Base-by-base conservation (phyloP, 164 flowering plant genomes). In the Platanus orientalis region DNA sequence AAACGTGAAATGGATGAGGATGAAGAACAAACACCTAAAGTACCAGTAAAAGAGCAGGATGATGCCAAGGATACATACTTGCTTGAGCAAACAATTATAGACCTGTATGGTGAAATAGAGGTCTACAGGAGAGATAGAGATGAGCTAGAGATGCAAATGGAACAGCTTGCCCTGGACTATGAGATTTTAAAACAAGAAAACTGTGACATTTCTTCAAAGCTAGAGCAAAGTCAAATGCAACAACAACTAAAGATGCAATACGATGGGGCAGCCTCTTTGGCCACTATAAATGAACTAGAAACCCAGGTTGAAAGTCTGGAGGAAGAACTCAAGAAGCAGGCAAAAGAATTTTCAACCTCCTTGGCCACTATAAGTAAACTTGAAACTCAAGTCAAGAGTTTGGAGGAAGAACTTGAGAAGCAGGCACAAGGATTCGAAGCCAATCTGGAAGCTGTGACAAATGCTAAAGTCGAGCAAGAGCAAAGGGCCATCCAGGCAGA, bases 401-500 rank as follows among this genome's bases (percentile, higher is more conserved):
- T 86, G 75, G 88, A 88, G 75, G 81, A 90, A 70, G 88, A 87
- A 63, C 62, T 87, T 58, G 82, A 81, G 75, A 76, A 74, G 58
- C 89, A 83, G 63, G 84, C 78, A 19, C 76, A 73, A 53, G 81
- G 60, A 40, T 88, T 84, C 70, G 90, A 86, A 81, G 77, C 83
- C 54, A 90, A 88, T 75, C 72, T 95, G 51, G 94, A 84, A 49
- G 77, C 70, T 53, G 58, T 88, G 20, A 76, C 76, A 2, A 60
- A 28, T 49, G 81, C 80, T 42, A 94, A 85, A 80, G 83, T 92
- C 30, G 89, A 92, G 84, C 96, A 88, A 78, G 99, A 92, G 73
- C 82, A 89, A 55, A 81, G 90, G 80, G 96, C 96, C 28, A 86
- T 92, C 72, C 75, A 28, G 73, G 99, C 96, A 50, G 97, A 94